Conservation (phyloP, 169 alveolate species). For the Plasmodium sp. region DNA sequence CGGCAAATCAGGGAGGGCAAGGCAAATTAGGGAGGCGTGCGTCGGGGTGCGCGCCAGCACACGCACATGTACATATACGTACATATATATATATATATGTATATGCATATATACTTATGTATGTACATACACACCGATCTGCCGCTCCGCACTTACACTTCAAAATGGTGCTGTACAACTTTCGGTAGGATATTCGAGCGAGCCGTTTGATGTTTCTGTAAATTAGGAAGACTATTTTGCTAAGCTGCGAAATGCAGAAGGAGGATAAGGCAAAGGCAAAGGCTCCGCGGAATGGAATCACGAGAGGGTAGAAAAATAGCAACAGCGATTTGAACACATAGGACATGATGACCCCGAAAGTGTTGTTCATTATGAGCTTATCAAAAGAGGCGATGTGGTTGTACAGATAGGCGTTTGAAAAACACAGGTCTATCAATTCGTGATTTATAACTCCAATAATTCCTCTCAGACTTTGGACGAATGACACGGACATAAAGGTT, state of each 20-base stretch:
- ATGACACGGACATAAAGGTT: constrained; percentile 61
- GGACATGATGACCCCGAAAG: constrained; percentile 43
- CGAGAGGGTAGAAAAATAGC: constrained; percentile 47
- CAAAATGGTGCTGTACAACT: background rate
- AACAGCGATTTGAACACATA: constrained; percentile 60
- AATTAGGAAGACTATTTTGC: constrained; percentile 28
- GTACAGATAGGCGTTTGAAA: constrained; percentile 30
- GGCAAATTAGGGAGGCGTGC: background rate
- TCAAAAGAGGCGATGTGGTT: constrained; percentile 64
- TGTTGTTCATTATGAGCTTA: constrained; percentile 37
- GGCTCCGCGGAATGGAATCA: constrained; percentile 71
- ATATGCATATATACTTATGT: background rate
- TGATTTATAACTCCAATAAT: constrained; percentile 47
- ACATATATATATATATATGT: background rate
- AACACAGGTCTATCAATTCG: constrained; percentile 57
- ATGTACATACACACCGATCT: background rate
- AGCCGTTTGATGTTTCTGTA: constrained; percentile 30
- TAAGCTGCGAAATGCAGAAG: constrained; percentile 39
- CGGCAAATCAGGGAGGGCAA: background rate
- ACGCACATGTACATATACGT: background rate
- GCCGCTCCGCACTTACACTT: constrained; percentile 10
- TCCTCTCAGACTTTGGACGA: constrained; percentile 68
- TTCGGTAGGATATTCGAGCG: constrained; percentile 42
- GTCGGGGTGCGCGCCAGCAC: background rate
- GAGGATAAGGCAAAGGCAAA: constrained; percentile 65